Evolutionary conservation across 2,329 filamentous ascomycete genomes (phyloP).

Genomic region (Daldinia sp.): DNA sequence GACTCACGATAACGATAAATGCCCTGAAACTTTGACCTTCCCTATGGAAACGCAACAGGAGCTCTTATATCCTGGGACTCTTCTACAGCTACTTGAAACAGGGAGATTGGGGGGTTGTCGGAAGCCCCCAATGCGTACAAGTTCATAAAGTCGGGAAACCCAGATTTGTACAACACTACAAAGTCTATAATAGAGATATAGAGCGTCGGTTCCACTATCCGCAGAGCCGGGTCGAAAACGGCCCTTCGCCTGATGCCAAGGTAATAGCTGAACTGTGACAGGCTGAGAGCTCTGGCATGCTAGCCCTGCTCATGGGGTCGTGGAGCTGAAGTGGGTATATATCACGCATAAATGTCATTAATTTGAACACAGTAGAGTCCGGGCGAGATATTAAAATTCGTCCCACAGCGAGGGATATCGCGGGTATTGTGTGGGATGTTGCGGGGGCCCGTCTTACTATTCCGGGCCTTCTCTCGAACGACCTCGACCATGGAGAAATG

Average conservation of each 20-base stretch:
- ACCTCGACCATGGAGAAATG: constrained; percentile 36
- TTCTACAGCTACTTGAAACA: background rate
- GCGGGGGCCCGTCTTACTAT: constrained; percentile 30
- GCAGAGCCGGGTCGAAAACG: constrained; percentile 30
- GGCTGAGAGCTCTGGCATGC: constrained; percentile 17
- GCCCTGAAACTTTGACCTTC: background rate
- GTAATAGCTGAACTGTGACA: constrained; percentile 32
- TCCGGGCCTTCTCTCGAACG: constrained; percentile 34
- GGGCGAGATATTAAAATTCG: constrained; percentile 12
- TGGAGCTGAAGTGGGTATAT: constrained; percentile 25
- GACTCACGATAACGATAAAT: background rate
- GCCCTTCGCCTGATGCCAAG: constrained; percentile 24
- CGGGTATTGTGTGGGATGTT: constrained; percentile 36
- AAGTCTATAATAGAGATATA: constrained; percentile 9
- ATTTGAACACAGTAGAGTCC: constrained; percentile 16
- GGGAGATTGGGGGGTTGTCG: background rate
- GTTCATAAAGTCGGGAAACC: background rate
- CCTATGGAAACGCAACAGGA: background rate
- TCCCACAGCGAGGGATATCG: constrained; percentile 23
- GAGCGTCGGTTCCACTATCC: constrained; percentile 19
- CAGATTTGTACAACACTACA: background rate
- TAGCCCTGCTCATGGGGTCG: constrained; percentile 27
- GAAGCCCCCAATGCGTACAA: background rate
- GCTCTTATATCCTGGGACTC: background rate
- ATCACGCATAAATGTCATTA: constrained; percentile 5